A percentile compares a stretch with the other conserved stretches of the same genome.
These are phyloP conservation scores for Talaromyces piceae DNA, from an alignment of 2,329 filamentous ascomycete genomes.

Conservation along the genomic window DNA sequence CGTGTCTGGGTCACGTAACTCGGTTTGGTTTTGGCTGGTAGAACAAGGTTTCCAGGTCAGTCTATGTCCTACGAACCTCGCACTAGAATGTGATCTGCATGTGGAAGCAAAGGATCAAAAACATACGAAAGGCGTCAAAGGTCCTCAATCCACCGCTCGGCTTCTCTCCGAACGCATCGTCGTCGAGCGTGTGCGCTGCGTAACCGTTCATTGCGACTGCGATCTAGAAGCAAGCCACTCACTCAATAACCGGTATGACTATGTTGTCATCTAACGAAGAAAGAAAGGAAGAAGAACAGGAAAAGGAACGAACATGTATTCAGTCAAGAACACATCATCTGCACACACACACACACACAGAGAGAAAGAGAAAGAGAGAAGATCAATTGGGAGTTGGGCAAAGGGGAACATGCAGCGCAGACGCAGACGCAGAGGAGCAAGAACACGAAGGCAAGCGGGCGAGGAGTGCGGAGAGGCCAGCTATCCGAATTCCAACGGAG, in stretches of 20 bases:
- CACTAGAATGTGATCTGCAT: conserved; percentile 1
- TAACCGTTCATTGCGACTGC: conserved; percentile 66
- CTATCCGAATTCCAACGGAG: conserved; percentile 7
- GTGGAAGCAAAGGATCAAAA: neutral
- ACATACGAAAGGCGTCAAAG: conserved; percentile 90
- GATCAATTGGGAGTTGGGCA: neutral
- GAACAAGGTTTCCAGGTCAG: neutral
- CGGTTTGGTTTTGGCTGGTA: conserved; percentile 82
- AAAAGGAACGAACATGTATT: conserved; percentile 6
- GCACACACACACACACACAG: too few species aligned
- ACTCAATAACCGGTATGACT: conserved; percentile 11
- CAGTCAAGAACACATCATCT: conserved; percentile 6
- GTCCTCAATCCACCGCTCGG: conserved; percentile 59
- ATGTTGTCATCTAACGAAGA: conserved; percentile 19
- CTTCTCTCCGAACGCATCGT: conserved; percentile 72
- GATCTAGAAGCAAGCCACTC: neutral
- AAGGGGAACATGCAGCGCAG: neutral
- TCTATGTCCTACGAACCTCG: neutral
- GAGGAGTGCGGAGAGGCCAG: conserved; percentile 13
- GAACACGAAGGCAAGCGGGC: neutral
- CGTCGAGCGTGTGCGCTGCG: conserved; percentile 61
- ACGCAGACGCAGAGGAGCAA: neutral
- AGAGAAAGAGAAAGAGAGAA: too few species aligned
- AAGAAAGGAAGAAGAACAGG: conserved; percentile 7
- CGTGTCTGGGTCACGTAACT: conserved; percentile 80